Conservation (phyloP, 495 filamentous ascomycete genomes). For the Antarctomyces pellizariae region DNA sequence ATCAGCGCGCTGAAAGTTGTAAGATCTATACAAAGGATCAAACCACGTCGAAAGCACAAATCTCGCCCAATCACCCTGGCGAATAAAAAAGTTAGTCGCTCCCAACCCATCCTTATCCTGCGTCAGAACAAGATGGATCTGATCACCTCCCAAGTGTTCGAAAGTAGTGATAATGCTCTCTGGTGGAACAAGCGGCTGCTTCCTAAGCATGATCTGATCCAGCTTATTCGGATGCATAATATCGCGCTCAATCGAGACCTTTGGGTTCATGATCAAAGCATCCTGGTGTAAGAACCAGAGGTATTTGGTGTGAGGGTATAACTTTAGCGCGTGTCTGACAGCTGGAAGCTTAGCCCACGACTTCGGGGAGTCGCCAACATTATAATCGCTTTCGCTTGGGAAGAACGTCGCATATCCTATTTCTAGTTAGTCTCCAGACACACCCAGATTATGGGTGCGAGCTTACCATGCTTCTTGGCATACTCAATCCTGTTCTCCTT, state of each 20-base stretch:
- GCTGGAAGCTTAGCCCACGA: slow-evolving; percentile 68
- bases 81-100: slow-evolving; percentile 54
- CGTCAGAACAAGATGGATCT: slow-evolving; percentile 63
- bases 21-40: slow-evolving; percentile 74
- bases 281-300: slow-evolving; percentile 72
- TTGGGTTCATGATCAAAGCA: slow-evolving; percentile 76
- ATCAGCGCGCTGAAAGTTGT: slow-evolving; percentile 92
- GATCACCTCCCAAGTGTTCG: slow-evolving; percentile 44
- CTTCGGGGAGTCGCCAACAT: slow-evolving; percentile 35
- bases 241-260: slow-evolving; percentile 40
- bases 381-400: slow-evolving; percentile 50
- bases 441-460: neutral
- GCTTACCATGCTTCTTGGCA: slow-evolving; percentile 67
- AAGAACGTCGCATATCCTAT: slow-evolving; percentile 79
- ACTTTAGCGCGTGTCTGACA: slow-evolving; percentile 72
- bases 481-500: slow-evolving; percentile 69
- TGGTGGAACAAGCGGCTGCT: slow-evolving; percentile 73
- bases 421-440: slow-evolving; percentile 2
- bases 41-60: slow-evolving; percentile 95
- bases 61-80: slow-evolving; percentile 68
- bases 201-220: slow-evolving; percentile 60
- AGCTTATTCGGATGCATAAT: slow-evolving; percentile 42
- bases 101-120: slow-evolving; percentile 69
- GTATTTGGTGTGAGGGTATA: slow-evolving; percentile 45
- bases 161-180: slow-evolving; percentile 96